Evolutionary conservation across 2,329 filamentous ascomycete genomes (phyloP), one percentile per base, ranked within the genome.

Genomic region (Penicillium capsulatum): DNA sequence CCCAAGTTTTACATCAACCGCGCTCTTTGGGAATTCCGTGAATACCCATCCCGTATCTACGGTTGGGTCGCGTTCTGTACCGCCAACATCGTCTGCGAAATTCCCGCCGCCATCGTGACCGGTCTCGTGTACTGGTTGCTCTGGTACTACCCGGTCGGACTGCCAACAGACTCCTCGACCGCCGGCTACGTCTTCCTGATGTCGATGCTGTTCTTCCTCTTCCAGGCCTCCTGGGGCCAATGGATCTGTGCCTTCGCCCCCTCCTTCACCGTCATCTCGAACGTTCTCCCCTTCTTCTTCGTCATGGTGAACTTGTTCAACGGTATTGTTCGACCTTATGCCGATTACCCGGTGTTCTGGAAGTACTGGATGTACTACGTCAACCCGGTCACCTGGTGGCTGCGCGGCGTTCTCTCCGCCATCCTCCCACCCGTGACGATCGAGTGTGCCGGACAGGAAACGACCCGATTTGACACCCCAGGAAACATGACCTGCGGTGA

Each of bases 191-290:
- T 83, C 11, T 91, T 84, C 68, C 66, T 91, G 17, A 89, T 92
- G 83, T 78, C 77, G 1, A 68, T 90, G 55, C 73, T 91, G 0
- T 89, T 89, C 68, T 87, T 81, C 69, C 63, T 90, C 6, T 90
- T 89, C 72, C 77, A 81, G 60, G 76, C 75, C 20, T 80, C 73
- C 50, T 90, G 82, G 85, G 87, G 84, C 14, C 86, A 89, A 60
- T 91, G 84, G 84, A 87, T 92, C 51, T 85, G 81, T 47, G 86
- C 87, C 1, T 89, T 89, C 62, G 84, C 86, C 0, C 85, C 86
- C 0, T 81, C 74, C 28, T 88, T 88, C 66, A 86, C 84, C 1
- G 83, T 88, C 47, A 87, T 90, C 49, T 80, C 79, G 30, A 88
- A 90, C 56, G 63, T 82, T 15, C 69, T 88, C 4, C 85, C 85